Percentiles rank a stretch among this genome's conserved stretches.
phyloP scores from a whole-genome alignment of 2,329 filamentous ascomycete genomes.

The Fusarium beomiforme region DNA sequence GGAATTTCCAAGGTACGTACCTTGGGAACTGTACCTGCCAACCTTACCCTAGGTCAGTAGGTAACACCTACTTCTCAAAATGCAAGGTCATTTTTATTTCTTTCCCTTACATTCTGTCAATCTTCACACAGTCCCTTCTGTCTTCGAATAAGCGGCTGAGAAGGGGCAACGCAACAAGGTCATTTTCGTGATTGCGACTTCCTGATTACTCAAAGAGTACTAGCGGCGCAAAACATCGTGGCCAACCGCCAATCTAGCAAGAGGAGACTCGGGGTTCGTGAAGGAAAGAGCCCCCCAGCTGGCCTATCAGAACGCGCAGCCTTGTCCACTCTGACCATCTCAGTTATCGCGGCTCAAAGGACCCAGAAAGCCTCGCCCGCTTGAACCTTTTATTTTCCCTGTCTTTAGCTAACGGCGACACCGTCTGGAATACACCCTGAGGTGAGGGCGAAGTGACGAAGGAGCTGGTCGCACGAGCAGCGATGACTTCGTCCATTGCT shows the following conservation, averaged over 20 bases:
- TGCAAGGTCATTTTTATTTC: not conserved
- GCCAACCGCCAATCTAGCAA: conserved; percentile 24
- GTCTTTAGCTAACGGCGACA: conserved; percentile 33
- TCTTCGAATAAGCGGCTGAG: not conserved
- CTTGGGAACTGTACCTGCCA: too few relatives aligned
- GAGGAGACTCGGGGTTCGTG: conserved; percentile 32
- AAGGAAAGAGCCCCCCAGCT: conserved; percentile 22
- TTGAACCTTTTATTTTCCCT: conserved; percentile 44
- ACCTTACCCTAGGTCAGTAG: not conserved
- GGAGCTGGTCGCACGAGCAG: conserved; percentile 64
- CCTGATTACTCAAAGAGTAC: conserved; percentile 14
- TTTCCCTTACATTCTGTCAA: not conserved
- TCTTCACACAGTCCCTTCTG: not conserved
- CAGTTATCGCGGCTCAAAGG: conserved; percentile 44
- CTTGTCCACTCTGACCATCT: conserved; percentile 37
- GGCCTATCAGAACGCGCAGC: conserved; percentile 40
- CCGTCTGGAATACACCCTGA: conserved; percentile 21
- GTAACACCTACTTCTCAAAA: not conserved
- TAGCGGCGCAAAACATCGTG: conserved; percentile 34
- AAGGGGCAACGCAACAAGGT: conserved; percentile 5
- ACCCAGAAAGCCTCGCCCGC: conserved; percentile 44
- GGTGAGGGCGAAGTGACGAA: conserved; percentile 56
- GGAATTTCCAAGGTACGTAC: not conserved
- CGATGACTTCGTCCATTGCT: conserved; percentile 69
- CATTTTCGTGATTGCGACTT: conserved; percentile 14